Conservation (phyloP, 2,329 filamentous ascomycete species). For the Colletotrichum sp. region DNA sequence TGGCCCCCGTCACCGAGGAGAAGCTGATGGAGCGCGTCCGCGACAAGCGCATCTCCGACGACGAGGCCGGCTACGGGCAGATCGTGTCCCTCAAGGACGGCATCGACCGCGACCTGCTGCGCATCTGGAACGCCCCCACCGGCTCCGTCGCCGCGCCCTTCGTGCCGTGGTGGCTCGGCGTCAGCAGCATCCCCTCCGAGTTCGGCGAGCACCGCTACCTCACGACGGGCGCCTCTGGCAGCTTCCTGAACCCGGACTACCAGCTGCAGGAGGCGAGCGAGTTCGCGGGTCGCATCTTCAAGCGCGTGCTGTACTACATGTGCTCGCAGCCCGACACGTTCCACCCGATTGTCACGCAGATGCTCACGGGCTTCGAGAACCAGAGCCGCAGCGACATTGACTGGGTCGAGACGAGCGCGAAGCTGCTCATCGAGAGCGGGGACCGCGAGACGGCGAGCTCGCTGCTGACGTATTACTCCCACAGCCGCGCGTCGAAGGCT, state of each 20-base stretch:
- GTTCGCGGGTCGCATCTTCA: conserved; percentile 31
- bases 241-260: conserved; percentile 29
- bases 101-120: conserved; percentile 25
- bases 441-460: conserved; percentile 23
- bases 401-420: conserved; percentile 27
- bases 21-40: conserved; percentile 46
- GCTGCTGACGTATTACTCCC: conserved; percentile 28
- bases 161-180: conserved; percentile 32
- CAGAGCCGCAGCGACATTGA: conserved; percentile 22
- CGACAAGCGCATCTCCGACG: conserved; percentile 29
- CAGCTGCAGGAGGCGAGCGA: conserved; percentile 29
- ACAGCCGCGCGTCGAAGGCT: conserved; percentile 25
- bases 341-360: conserved; percentile 28
- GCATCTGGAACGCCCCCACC: conserved; percentile 30
- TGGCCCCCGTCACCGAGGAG: conserved; percentile 52
- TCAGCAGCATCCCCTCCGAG: conserved; percentile 27
- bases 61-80: conserved; percentile 32
- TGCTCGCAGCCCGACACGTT: conserved; percentile 27
- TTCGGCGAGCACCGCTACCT: conserved; percentile 32
- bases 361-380: conserved; percentile 28
- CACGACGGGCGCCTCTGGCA: conserved; percentile 28
- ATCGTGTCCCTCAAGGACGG: conserved; percentile 26
- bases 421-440: conserved; percentile 19
- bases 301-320: conserved; percentile 33
- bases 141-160: conserved; percentile 31